Conservation (phyloP, 2,329 filamentous ascomycete genomes). For the Calonectria hongkongensis region DNA sequence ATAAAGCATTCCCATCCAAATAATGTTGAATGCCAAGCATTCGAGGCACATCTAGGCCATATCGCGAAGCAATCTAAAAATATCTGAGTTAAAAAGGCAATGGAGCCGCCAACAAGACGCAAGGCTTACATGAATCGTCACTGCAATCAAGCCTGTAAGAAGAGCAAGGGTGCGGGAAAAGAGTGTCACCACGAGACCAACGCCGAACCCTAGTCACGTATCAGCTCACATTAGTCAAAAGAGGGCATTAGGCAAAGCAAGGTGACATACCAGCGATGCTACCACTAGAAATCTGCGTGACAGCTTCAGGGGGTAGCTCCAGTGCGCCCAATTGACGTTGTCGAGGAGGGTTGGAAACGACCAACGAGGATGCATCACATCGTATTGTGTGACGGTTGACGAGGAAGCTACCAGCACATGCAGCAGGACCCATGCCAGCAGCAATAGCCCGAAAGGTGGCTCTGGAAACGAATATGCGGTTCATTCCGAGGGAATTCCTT, state of each 20-base stretch:
- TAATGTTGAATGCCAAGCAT: conserved; percentile 62
- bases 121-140: conserved; percentile 76
- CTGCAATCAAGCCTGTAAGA: conserved; percentile 78
- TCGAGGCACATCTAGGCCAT: conserved; percentile 64
- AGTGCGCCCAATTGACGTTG: conserved; percentile 38
- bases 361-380: conserved; percentile 55
- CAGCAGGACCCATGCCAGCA: conserved; percentile 54
- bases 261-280: conserved; percentile 68
- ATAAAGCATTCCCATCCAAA: conserved; percentile 62
- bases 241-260: not conserved
- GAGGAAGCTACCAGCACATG: conserved; percentile 54
- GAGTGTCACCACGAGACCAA: conserved; percentile 79
- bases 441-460: conserved; percentile 52
- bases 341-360: conserved; percentile 43
- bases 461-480: conserved; percentile 48
- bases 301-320: conserved; percentile 57
- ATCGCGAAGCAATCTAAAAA: conserved; percentile 64
- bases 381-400: conserved; percentile 52
- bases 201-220: conserved; percentile 71
- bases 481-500: conserved; percentile 44
- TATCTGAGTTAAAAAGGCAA: conserved; percentile 37
- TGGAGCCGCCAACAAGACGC: not conserved
- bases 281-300: conserved; percentile 72
- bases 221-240: conserved; percentile 7
- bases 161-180: conserved; percentile 83